phyloP scores from a whole-genome alignment of 116 monocot species.

The Trichopus zeylanicus region DNA sequence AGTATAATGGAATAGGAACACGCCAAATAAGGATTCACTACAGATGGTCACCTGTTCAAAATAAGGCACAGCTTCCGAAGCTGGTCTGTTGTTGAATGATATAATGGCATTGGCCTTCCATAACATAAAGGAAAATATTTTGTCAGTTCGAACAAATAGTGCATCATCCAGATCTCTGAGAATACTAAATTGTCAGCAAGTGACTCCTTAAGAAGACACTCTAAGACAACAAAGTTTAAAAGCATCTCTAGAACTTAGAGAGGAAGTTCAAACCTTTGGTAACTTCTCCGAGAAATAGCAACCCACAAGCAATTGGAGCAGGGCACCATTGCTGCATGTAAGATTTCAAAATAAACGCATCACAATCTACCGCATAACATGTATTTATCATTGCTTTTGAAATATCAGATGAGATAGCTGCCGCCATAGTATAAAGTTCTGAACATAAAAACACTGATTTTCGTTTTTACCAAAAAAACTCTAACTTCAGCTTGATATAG shows the following conservation, averaged over 20 bases:
- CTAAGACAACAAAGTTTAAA: too few species aligned
- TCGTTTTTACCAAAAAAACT: too few species aligned
- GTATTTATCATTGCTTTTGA: too few species aligned
- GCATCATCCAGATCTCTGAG: not conserved
- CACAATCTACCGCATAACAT: too few species aligned
- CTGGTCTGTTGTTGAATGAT: constrained; percentile 92
- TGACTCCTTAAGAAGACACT: too few species aligned
- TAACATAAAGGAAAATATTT: constrained; percentile 9
- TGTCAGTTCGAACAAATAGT: not conserved
- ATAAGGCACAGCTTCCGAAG: constrained; percentile 87
- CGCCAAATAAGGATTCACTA: not conserved
- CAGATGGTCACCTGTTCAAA: constrained; percentile 73
- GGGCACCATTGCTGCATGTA: constrained; percentile 79
- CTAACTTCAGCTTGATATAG: constrained; percentile 2
- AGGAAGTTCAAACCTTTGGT: constrained; percentile 54
- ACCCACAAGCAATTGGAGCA: constrained; percentile 87
- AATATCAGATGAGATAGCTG: too few species aligned
- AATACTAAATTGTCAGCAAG: too few species aligned
- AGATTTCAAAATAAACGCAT: too few species aligned
- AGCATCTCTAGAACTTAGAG: not conserved
- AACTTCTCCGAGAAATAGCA: constrained; percentile 85
- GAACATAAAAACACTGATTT: too few species aligned
- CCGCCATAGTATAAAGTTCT: too few species aligned
- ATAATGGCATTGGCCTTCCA: constrained; percentile 78
- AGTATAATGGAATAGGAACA: too few species aligned